phyloP scores from a whole-genome alignment of 257 asterid species.

The Agastache rugosa region DNA sequence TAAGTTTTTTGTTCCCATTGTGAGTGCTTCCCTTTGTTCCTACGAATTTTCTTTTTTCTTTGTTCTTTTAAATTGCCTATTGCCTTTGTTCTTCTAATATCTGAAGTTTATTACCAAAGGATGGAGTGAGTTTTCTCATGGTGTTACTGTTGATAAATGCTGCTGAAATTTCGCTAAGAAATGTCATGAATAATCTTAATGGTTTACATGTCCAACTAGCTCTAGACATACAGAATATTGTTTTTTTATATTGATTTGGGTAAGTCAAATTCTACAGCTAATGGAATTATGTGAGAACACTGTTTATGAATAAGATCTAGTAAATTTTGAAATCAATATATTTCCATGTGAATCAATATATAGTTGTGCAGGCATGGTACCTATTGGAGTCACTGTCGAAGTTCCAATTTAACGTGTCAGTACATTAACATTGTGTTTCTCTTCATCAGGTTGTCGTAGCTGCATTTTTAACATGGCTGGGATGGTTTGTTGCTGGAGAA shows the following conservation, averaged over 20 bases:
- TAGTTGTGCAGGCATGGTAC: conserved; percentile 16
- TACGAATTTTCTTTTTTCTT: not conserved
- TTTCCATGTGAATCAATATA: conserved; percentile 20
- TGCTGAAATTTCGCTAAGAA: not conserved
- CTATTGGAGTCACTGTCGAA: not conserved
- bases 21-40: conserved; percentile 48
- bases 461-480: conserved; percentile 81
- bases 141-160: not conserved
- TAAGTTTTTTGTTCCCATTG: conserved; percentile 86
- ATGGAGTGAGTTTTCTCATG: conserved; percentile 21
- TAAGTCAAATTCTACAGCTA: not conserved
- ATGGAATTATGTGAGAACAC: conserved; percentile 4
- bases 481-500: conserved; percentile 85
- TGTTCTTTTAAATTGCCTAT: not conserved
- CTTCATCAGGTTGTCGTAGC: conserved; percentile 73
- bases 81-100: conserved; percentile 17
- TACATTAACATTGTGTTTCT: conserved; percentile 15
- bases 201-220: not conserved
- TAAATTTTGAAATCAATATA: not conserved
- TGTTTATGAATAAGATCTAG: not conserved
- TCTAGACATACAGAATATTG: not conserved
- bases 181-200: conserved; percentile 5
- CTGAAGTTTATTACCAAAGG: conserved; percentile 1
- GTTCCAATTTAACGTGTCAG: conserved; percentile 1
- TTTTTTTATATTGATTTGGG: not conserved